Percentiles rank a stretch among this genome's conserved stretches.
Evolutionary conservation across 1,284 basidiomycete species (phyloP).

Genomic region (Pseudozyma thailandica): DNA sequence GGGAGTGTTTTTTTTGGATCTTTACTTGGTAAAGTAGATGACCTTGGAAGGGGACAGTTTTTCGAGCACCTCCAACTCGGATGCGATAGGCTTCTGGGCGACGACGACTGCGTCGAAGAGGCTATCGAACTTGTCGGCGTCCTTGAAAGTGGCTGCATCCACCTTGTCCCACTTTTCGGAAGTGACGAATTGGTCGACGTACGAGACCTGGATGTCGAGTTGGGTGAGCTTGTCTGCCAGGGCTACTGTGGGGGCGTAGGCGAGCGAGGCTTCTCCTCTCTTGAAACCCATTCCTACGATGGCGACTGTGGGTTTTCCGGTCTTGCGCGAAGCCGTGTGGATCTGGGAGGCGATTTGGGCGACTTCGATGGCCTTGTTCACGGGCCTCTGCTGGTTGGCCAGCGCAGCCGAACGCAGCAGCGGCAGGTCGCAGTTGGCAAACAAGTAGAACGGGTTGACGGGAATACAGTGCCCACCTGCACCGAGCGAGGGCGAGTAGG

Average conservation of each 20-base stretch:
- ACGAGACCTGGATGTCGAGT: conserved; percentile 22
- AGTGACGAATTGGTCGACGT: conserved; percentile 30
- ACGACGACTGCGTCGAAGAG: conserved; percentile 30
- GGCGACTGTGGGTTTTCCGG: conserved; percentile 3
- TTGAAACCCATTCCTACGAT: conserved; percentile 43
- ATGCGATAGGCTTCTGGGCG: conserved; percentile 24
- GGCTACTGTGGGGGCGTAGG: conserved; percentile 34
- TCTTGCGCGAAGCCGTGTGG: background rate
- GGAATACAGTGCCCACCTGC: conserved; percentile 42
- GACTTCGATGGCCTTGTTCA: conserved; percentile 19
- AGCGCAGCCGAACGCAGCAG: conserved; percentile 23
- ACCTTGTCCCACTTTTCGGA: conserved; percentile 29
- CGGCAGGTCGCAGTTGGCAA: conserved; percentile 36
- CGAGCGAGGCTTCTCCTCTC: conserved; percentile 27
- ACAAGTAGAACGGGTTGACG: conserved; percentile 40
- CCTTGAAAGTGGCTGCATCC: conserved; percentile 3
- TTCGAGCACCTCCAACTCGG: conserved; percentile 17
- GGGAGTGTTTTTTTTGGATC: no score
- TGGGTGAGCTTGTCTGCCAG: conserved; percentile 33
- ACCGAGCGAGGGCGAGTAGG: conserved; percentile 26
- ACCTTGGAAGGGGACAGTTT: conserved; percentile 12
- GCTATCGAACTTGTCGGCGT: conserved; percentile 10
- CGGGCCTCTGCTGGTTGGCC: conserved; percentile 23
- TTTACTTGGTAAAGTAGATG: conserved; percentile 29
- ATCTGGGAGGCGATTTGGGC: conserved; percentile 4